phyloP scores from a whole-genome alignment of 192 early-diverging fungal species.

The Coemansia sp. region DNA sequence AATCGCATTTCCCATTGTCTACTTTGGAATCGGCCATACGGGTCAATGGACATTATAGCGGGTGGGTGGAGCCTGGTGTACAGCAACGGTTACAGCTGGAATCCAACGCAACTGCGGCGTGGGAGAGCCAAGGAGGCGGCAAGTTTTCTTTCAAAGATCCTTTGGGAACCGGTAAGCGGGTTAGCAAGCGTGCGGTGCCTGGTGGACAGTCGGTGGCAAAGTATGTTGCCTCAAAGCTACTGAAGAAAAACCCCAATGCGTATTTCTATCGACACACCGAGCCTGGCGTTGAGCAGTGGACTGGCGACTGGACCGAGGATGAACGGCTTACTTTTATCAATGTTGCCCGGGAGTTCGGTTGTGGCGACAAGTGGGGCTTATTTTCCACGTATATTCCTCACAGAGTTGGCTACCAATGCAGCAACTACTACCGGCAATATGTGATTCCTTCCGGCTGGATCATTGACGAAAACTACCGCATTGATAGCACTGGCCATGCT shows the following conservation, averaged over 20 bases:
- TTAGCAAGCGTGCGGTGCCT: slow-evolving; percentile 25
- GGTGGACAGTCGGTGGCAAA: slow-evolving; percentile 48
- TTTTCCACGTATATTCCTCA: slow-evolving; percentile 43
- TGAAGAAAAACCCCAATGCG: slow-evolving; percentile 74
- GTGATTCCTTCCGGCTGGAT: slow-evolving; percentile 48
- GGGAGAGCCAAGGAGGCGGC: slow-evolving; percentile 75
- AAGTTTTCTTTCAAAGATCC: slow-evolving; percentile 69
- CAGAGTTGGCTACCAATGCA: slow-evolving; percentile 54
- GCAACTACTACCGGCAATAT: slow-evolving; percentile 55
- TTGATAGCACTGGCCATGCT: slow-evolving; percentile 37
- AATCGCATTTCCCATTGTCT: slow-evolving; percentile 56
- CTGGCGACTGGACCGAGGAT: slow-evolving; percentile 69
- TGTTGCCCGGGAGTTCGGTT: slow-evolving; percentile 42
- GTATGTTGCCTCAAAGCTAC: slow-evolving; percentile 60
- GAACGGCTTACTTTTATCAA: slow-evolving; percentile 60
- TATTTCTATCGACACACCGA: slow-evolving; percentile 78
- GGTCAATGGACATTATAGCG: slow-evolving; percentile 61
- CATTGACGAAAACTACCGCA: slow-evolving; percentile 49
- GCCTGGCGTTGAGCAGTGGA: slow-evolving; percentile 72
- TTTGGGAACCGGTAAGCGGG: slow-evolving; percentile 53
- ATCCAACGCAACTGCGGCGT: slow-evolving; percentile 59
- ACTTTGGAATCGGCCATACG: slow-evolving; percentile 55
- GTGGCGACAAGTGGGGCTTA: slow-evolving; percentile 55
- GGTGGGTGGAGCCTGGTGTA: slow-evolving; percentile 62
- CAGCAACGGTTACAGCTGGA: slow-evolving; percentile 62